These are phyloP conservation scores for Filobasidium floriforme DNA, from an alignment of 768 basidiomycete species.

Conservation along the genomic window DNA sequence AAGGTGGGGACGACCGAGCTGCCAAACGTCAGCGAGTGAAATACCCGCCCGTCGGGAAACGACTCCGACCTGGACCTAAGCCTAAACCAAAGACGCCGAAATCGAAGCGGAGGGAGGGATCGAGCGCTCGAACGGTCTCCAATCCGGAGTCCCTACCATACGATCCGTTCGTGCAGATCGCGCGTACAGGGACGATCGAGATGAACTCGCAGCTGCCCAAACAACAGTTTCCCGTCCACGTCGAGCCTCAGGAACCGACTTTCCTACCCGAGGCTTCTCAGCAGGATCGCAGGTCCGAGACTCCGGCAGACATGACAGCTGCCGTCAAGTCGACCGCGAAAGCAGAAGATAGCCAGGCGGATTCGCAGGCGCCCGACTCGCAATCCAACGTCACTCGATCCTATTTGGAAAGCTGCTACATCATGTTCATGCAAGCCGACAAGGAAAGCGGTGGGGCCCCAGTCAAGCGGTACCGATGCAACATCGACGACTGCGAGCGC, in stretches of 20 bases:
- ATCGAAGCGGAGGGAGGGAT: conserved; percentile 25
- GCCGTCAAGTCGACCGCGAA: background rate
- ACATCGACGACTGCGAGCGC: conserved; percentile 42
- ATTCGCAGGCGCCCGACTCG: background rate
- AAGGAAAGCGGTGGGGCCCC: conserved; percentile 24
- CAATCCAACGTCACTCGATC: background rate
- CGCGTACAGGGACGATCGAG: background rate
- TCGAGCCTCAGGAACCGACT: conserved; percentile 11
- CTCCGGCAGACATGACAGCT: background rate
- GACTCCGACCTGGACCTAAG: conserved; percentile 43
- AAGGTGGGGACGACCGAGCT: background rate
- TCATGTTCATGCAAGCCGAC: conserved; percentile 27
- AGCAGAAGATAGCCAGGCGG: background rate
- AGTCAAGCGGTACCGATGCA: conserved; percentile 39
- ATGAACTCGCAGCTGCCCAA: background rate
- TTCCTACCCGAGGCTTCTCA: conserved; percentile 9
- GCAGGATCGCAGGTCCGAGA: background rate
- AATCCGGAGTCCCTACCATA: background rate
- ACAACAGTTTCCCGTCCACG: background rate
- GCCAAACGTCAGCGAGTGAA: conserved; percentile 13
- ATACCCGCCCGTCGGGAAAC: conserved; percentile 31
- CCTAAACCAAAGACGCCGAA: conserved; percentile 41
- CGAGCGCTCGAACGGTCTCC: background rate
- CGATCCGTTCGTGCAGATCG: conserved; percentile 4
- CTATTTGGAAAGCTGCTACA: conserved; percentile 43